Evolutionary conservation across 1,139 yeast genomes (phyloP), one percentile per base, ranked within the genome.

Genomic region (Meyerozyma sp.): DNA sequence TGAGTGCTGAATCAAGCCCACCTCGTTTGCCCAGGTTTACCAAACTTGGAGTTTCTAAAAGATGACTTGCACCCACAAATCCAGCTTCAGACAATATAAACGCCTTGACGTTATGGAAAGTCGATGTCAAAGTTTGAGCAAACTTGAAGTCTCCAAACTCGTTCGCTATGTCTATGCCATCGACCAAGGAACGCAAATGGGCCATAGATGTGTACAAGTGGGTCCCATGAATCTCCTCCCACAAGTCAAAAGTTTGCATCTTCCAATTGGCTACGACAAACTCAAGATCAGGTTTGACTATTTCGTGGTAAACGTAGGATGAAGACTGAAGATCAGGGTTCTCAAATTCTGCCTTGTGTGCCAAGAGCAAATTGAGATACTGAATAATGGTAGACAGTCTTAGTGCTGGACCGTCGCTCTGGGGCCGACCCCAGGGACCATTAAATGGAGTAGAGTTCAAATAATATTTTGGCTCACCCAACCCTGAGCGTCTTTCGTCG

Each of bases 361-460:
- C 57, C 5, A 65, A 52, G 45, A 82, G 60, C 9, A 73, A 52
- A 25, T 65, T 62, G 47, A 88, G 56, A 58, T 79, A 88, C 49
- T 78, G 77, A 40, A 79, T 62, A 27, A 84, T 73, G 1, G 96
- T 74, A 42, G 83, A 73, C 3, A 82, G 75, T 51, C 98, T 73
- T 46, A 91, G 70, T 0, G 95, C 94, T 0, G 98, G 97, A 0
- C 98, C 98, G 61, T 93, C 98, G 49, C 89, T 76, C 63, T 91
- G 98, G 1, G 98, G 98, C 53, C 98, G 73, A 1, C 98, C 98
- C 98, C 98, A 91, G 35, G 68, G 59, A 2, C 69, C 81, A 13
- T 64, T 60, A 54, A 84, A 91, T 1, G 85, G 70, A 0, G 77
- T 57, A 26, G 84, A 82, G 58, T 88, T 77, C 3, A 82, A 80